These are phyloP conservation scores for Pelargonium citronellum DNA, from an alignment of 441 rosid genomes.

Conservation along the genomic window DNA sequence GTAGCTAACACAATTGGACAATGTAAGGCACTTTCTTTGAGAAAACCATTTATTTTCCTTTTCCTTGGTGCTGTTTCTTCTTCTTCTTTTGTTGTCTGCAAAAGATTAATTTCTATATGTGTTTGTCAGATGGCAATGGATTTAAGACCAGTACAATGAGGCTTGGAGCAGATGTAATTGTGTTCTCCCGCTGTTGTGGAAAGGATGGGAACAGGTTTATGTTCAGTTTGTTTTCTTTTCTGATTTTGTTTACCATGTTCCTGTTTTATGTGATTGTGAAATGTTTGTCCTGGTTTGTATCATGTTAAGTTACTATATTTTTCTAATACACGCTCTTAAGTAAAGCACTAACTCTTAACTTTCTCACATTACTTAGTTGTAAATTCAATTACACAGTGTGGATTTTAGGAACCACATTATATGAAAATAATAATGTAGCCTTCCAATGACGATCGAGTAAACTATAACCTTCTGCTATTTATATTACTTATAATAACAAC, in stretches of 20 bases:
- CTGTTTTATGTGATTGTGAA: too few species aligned
- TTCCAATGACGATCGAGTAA: too few species aligned
- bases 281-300: too few species aligned
- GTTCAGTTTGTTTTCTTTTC: too few species aligned
- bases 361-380: background rate
- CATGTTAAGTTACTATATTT: too few species aligned
- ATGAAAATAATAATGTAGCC: too few species aligned
- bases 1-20: conserved; percentile 79
- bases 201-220: conserved; percentile 56
- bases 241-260: too few species aligned
- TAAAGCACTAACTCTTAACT: background rate
- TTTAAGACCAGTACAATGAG: conserved; percentile 99
- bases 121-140: conserved; percentile 81
- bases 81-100: background rate
- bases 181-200: conserved; percentile 73
- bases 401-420: too few species aligned
- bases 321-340: too few species aligned
- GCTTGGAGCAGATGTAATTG: conserved; percentile 98
- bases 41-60: too few species aligned
- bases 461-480: background rate
- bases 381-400: background rate
- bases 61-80: background rate
- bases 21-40: too few species aligned
- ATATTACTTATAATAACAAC: conserved; percentile 13
- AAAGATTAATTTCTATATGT: conserved; percentile 8